These are phyloP conservation scores for Aspergillus saccharolyticus DNA, from an alignment of 495 filamentous ascomycete genomes.

Conservation along the genomic window DNA sequence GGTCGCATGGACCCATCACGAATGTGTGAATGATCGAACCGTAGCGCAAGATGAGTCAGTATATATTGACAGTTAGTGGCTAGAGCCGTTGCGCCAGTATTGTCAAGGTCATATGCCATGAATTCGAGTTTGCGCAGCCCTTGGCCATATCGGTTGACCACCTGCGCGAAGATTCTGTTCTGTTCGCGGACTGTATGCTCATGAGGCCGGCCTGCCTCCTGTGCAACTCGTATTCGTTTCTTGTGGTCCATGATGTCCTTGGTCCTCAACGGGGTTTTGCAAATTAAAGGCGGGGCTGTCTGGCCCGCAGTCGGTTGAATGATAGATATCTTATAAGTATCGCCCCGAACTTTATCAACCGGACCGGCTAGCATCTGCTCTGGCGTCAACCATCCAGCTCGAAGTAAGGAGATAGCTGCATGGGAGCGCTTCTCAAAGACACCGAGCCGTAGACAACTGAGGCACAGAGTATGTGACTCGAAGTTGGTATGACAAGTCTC, in stretches of 20 bases:
- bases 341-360: background rate
- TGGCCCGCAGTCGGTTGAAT: slow-evolving; percentile 10
- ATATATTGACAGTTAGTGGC: slow-evolving; percentile 19
- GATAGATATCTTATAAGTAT: slow-evolving; percentile 17
- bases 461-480: slow-evolving; percentile 23
- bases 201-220: slow-evolving; percentile 7
- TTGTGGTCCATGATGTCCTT: slow-evolving; percentile 5
- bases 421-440: slow-evolving; percentile 32
- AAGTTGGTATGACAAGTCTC: slow-evolving; percentile 29
- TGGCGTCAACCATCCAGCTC: slow-evolving; percentile 24
- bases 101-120: slow-evolving; percentile 29
- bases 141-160: slow-evolving; percentile 22
- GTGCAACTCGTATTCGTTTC: background rate
- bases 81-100: slow-evolving; percentile 20
- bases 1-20: slow-evolving; percentile 24
- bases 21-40: slow-evolving; percentile 36
- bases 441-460: slow-evolving; percentile 26
- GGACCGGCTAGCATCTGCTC: slow-evolving; percentile 7
- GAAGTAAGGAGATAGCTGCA: slow-evolving; percentile 28
- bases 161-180: slow-evolving; percentile 21
- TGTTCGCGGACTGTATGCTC: slow-evolving; percentile 23
- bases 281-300: background rate
- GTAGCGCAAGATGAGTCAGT: slow-evolving; percentile 29
- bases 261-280: background rate
- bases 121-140: slow-evolving; percentile 27